Percentiles rank a stretch among this genome's conserved stretches.
phyloP scores from a whole-genome alignment of 352 stramenopile species.

The Globisporangium sylvaticum region DNA sequence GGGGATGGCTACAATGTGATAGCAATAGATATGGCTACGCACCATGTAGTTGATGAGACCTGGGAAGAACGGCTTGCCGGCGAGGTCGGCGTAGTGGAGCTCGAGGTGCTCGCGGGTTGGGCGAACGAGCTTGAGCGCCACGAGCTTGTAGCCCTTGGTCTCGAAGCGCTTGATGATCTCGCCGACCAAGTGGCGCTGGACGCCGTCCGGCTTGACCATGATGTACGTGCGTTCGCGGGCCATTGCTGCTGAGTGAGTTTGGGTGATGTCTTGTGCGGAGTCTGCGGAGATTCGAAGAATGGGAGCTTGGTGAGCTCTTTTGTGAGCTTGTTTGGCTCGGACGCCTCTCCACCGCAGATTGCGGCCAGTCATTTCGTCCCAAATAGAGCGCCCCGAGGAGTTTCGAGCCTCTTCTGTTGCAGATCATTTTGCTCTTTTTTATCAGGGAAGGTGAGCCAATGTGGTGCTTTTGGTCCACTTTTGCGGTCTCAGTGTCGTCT shows the following conservation, averaged over 20 bases:
- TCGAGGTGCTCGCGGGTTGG: constrained; percentile 76
- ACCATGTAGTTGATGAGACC: constrained; percentile 96
- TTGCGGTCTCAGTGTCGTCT: too few relatives aligned
- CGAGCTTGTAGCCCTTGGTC: constrained; percentile 95
- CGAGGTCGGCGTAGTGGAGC: constrained; percentile 92
- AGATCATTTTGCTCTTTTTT: neutral
- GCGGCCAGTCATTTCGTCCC: constrained; percentile 10
- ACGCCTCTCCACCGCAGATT: constrained; percentile 11
- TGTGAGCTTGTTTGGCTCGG: neutral
- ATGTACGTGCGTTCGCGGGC: constrained; percentile 77
- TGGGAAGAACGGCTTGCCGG: constrained; percentile 92
- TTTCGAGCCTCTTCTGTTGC: neutral
- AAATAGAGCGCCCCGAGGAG: neutral
- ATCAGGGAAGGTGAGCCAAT: neutral
- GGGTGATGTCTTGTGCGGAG: constrained; percentile 10
- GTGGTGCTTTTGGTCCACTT: neutral
- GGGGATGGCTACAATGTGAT: neutral
- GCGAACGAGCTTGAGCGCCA: constrained; percentile 93
- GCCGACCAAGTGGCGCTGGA: constrained; percentile 93
- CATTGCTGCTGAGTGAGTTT: constrained; percentile 19
- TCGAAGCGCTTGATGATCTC: constrained; percentile 98
- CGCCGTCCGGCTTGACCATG: constrained; percentile 98
- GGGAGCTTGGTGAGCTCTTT: neutral
- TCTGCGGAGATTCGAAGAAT: constrained; percentile 11
- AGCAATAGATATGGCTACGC: neutral